Evolutionary conservation across 2,329 filamentous ascomycete species (phyloP), one percentile per base, ranked within the genome.

Genomic region (Trichoderma sp.): DNA sequence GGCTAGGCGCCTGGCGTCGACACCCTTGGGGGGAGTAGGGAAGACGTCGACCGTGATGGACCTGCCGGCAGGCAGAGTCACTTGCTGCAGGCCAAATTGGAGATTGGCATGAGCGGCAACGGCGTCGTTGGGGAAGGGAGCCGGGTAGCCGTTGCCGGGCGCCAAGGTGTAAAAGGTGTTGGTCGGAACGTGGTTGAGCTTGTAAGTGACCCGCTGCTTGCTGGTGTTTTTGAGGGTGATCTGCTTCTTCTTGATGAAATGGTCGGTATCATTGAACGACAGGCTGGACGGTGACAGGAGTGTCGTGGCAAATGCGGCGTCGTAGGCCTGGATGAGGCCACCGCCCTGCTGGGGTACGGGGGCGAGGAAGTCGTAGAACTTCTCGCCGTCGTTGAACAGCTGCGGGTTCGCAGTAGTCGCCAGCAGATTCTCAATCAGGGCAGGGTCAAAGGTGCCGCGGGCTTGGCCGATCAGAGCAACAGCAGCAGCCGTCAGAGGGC

Each of bases 221-320:
- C 83, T 84, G 5, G 78, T 77, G 77, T 89, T 90, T 69, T 74
- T 79, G 68, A 90, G 78, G 65, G 81, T 82, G 57, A 86, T 73
- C 0, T 78, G 73, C 26, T 78, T 76, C 17, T 74, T 74, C 52
- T 82, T 83, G 52, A 73, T 72, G 67, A 87, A 82, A 77, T 88
- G 73, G 68, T 85, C 83, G 0, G 85, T 87, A 72, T 90, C 87
- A 72, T 89, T 89, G 76, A 89, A 88, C 3, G 84, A 81, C 15
- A 90, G 74, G 72, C 82, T 84, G n/a, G 83, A 83, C 10, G 79
- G 81, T 69, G 81, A 82, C 21, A 89, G 76, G 14, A 84, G 71
- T 2, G 82, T 81, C 2, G 79, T 84, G 17, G 82, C 77, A 68
- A 83, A 80, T 6, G 86, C 83, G 3, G 85, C 84, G 64, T 87